Percentiles rank a stretch among this genome's conserved stretches.
These are phyloP conservation scores for Pythium folliculosum DNA, from an alignment of 352 stramenopile genomes.

Conservation along the genomic window DNA sequence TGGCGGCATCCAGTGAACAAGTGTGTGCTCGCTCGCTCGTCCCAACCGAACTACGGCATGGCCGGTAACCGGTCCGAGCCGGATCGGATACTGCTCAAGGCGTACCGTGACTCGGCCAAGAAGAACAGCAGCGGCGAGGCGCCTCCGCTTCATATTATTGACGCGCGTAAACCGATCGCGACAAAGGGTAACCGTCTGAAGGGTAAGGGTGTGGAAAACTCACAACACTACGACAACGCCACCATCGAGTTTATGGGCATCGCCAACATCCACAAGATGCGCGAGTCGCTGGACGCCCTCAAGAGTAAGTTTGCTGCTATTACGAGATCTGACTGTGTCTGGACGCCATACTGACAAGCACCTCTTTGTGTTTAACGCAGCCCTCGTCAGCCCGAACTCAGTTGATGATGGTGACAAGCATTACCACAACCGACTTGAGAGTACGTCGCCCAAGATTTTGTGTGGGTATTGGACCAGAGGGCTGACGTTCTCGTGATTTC, in stretches of 20 bases:
- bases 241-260: constrained; percentile 98
- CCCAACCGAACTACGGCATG: constrained; percentile 97
- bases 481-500: background rate
- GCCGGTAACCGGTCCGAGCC: constrained; percentile 91
- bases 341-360: background rate
- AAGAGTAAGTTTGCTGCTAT: constrained; percentile 43
- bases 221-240: constrained; percentile 94
- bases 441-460: constrained; percentile 34
- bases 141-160: constrained; percentile 83
- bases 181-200: constrained; percentile 83
- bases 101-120: constrained; percentile 84
- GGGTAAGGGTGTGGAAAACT: constrained; percentile 95
- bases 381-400: constrained; percentile 75
- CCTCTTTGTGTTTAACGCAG: constrained; percentile 31
- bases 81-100: constrained; percentile 90
- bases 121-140: constrained; percentile 71
- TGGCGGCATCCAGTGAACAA: constrained; percentile 93
- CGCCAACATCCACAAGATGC: constrained; percentile 99
- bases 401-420: constrained; percentile 88
- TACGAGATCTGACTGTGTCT: too few species aligned
- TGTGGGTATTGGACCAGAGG: background rate
- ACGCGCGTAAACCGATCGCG: constrained; percentile 78
- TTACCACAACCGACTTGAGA: constrained; percentile 87
- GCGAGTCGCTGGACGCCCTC: constrained; percentile 91
- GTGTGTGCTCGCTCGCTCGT: constrained; percentile 92